These are phyloP conservation scores for Ophiocordyceps polyrhachis-furcata DNA, from an alignment of 2,329 filamentous ascomycete species.

Conservation along the genomic window DNA sequence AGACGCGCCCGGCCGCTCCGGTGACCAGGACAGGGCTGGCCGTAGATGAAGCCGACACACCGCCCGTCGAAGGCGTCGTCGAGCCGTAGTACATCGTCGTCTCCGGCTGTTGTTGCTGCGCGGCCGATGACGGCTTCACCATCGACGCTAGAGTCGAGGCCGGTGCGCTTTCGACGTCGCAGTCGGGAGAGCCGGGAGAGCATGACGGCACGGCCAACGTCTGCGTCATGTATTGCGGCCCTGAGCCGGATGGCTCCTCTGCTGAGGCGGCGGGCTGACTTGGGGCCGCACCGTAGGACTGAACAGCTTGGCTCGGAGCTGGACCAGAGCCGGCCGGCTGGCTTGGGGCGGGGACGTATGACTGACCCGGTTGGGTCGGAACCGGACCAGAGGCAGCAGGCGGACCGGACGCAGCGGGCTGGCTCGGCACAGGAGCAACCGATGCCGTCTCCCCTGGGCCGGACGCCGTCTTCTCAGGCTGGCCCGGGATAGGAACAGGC, in stretches of 20 bases:
- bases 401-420: neutral
- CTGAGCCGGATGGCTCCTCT: neutral
- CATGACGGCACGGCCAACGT: constrained; percentile 16
- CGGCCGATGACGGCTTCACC: neutral
- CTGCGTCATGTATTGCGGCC: constrained; percentile 13
- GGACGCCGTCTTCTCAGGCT: neutral
- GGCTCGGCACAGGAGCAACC: neutral
- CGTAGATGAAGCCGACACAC: constrained; percentile 1
- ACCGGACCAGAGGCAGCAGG: neutral
- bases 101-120: neutral
- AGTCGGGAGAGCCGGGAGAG: constrained; percentile 11
- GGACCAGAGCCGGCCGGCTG: neutral
- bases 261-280: neutral
- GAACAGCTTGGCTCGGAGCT: too few relatives aligned
- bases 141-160: constrained; percentile 10
- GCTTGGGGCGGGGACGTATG: neutral
- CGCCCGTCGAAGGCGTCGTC: constrained; percentile 1
- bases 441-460: too few relatives aligned
- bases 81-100: neutral
- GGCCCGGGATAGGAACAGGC: neutral
- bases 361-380: neutral
- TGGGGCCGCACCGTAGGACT: too few relatives aligned
- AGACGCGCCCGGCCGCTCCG: constrained; percentile 14
- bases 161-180: constrained; percentile 10
- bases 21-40: constrained; percentile 7